Percentiles rank a stretch among this genome's conserved stretches.
These are phyloP conservation scores for Penicillium freii DNA, from an alignment of 2,329 filamentous ascomycete genomes.

Conservation along the genomic window DNA sequence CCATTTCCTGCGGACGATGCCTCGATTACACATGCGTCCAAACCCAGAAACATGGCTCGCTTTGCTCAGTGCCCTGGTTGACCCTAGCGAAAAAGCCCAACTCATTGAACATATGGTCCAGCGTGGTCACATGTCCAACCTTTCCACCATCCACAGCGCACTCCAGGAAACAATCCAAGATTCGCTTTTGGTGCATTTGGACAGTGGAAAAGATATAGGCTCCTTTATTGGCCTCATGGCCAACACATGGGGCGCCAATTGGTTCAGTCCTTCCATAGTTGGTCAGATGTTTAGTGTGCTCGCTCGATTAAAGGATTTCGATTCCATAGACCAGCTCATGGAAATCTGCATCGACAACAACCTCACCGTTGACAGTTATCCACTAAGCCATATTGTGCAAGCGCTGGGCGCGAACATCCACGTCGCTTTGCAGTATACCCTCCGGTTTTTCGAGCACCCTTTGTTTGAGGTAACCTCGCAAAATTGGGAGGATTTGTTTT, in stretches of 20 bases:
- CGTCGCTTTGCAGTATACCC: constrained; percentile 24
- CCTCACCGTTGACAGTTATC: constrained; percentile 28
- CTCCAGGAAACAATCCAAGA: constrained; percentile 34
- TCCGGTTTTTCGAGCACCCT: constrained; percentile 22
- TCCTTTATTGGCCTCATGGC: constrained; percentile 42
- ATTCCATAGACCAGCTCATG: constrained; percentile 32
- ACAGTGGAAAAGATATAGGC: constrained; percentile 33
- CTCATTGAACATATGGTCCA: constrained; percentile 34
- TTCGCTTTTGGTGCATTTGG: constrained; percentile 33
- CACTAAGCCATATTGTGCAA: constrained; percentile 31
- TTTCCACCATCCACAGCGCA: constrained; percentile 24
- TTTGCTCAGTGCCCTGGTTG: constrained; percentile 35
- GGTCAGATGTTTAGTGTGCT: constrained; percentile 41
- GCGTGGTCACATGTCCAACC: constrained; percentile 31
- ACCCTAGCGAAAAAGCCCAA: constrained; percentile 27
- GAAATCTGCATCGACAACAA: constrained; percentile 30
- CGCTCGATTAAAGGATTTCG: constrained; percentile 24
- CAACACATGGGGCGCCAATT: constrained; percentile 35
- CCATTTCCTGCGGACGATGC: constrained; percentile 41
- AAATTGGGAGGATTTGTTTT: constrained; percentile 42
- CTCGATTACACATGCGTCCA: constrained; percentile 36
- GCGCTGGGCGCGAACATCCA: constrained; percentile 28
- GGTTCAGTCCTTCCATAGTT: constrained; percentile 38
- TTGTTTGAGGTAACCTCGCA: constrained; percentile 18
- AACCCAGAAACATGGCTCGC: constrained; percentile 46